Conservation (phyloP, 768 basidiomycete species). For the Podaxis carcinomalis region DNA sequence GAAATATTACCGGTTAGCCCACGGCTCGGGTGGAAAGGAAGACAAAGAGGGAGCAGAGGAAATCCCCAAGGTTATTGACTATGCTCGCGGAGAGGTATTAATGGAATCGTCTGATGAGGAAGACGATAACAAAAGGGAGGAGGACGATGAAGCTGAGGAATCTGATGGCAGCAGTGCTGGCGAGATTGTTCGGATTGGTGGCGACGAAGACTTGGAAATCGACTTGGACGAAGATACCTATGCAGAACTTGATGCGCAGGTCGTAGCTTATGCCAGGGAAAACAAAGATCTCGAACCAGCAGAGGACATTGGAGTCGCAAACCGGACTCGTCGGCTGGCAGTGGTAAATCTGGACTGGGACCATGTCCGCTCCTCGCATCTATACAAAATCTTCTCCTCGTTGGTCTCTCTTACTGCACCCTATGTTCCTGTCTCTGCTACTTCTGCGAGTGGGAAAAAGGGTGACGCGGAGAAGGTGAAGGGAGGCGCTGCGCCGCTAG, state of each 20-base stretch:
- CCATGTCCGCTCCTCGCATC: constrained; percentile 81
- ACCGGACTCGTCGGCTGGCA: constrained; percentile 70
- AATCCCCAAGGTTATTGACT: constrained; percentile 51
- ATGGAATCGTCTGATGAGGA: constrained; percentile 87
- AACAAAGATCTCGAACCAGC: constrained; percentile 44
- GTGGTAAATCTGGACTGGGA: constrained; percentile 99
- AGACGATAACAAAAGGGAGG: constrained; percentile 28
- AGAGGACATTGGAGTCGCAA: constrained; percentile 31
- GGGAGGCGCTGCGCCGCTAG: constrained; percentile 23
- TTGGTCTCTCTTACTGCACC: constrained; percentile 63
- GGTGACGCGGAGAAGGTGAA: constrained; percentile 15
- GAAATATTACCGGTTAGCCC: constrained; percentile 69
- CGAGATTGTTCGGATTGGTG: constrained; percentile 46
- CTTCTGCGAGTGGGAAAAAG: constrained; percentile 15
- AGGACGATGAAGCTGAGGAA: constrained; percentile 25
- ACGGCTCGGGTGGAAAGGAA: constrained; percentile 35
- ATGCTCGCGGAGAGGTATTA: constrained; percentile 84
- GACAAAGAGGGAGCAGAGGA: constrained; percentile 28
- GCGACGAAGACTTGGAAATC: constrained; percentile 46
- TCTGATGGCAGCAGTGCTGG: constrained; percentile 43
- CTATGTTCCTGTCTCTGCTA: constrained; percentile 25
- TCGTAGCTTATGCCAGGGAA: constrained; percentile 50
- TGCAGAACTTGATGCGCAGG: constrained; percentile 72
- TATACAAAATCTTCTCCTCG: constrained; percentile 92
- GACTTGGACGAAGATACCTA: constrained; percentile 78